Conservation (phyloP, 2,329 filamentous ascomycete species). For the Xylaria hypoxylon region DNA sequence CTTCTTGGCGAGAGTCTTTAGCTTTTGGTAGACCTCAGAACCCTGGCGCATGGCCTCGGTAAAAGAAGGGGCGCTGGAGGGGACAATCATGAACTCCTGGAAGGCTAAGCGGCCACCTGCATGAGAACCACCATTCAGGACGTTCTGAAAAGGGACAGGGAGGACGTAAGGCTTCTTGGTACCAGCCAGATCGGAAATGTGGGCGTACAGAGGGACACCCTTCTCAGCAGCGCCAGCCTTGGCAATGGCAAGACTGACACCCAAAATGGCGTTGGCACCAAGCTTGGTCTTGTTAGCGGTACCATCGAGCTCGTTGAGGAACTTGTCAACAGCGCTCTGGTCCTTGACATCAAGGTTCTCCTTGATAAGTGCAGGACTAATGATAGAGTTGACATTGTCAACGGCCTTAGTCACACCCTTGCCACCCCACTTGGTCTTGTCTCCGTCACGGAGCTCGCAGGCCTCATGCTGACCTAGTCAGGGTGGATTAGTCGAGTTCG, state of each 20-base stretch:
- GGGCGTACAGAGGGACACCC: slow-evolving; percentile 86
- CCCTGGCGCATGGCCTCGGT: slow-evolving; percentile 96
- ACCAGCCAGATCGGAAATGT: slow-evolving; percentile 87
- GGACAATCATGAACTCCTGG: slow-evolving; percentile 97
- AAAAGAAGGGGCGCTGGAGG: slow-evolving; percentile 87
- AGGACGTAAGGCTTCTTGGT: slow-evolving; percentile 94
- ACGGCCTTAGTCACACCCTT: slow-evolving; percentile 91
- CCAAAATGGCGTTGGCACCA: slow-evolving; percentile 89
- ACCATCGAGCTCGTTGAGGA: slow-evolving; percentile 87
- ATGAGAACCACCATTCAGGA: slow-evolving; percentile 93
- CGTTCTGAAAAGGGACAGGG: slow-evolving; percentile 93
- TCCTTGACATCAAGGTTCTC: slow-evolving; percentile 87
- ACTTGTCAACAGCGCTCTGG: slow-evolving; percentile 84
- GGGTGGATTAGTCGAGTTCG: slow-evolving; percentile 41
- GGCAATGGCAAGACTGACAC: slow-evolving; percentile 84
- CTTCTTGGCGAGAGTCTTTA: slow-evolving; percentile 98
- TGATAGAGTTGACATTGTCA: slow-evolving; percentile 84
- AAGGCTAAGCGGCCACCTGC: slow-evolving; percentile 95
- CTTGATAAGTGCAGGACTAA: slow-evolving; percentile 85
- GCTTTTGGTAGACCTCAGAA: slow-evolving; percentile 96
- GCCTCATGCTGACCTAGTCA: slow-evolving; percentile 84
- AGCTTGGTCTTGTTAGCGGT: slow-evolving; percentile 88
- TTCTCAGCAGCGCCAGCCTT: slow-evolving; percentile 93
- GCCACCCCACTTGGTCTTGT: slow-evolving; percentile 86
- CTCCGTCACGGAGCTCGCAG: slow-evolving; percentile 89